phyloP scores from a whole-genome alignment of 176 grass and related monocot species.

The Eleusine coracana region DNA sequence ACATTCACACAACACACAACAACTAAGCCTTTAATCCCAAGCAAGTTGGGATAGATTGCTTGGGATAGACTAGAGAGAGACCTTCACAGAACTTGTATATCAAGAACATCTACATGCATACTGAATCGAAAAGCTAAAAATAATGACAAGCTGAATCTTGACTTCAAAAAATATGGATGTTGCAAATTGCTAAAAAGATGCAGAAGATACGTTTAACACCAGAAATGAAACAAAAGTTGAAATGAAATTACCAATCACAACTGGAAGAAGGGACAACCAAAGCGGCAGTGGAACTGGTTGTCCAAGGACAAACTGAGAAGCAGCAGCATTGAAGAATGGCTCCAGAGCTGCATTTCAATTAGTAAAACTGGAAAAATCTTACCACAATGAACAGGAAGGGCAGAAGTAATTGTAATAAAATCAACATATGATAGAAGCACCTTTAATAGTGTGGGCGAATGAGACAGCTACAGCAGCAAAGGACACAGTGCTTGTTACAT shows the following conservation, averaged over 20 bases:
- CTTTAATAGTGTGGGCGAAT: slow-evolving; percentile 92
- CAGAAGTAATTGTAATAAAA: slow-evolving; percentile 18
- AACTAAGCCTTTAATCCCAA: no score
- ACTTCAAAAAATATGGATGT: slow-evolving; percentile 18
- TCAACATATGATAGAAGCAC: slow-evolving; percentile 42
- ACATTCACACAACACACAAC: not conserved
- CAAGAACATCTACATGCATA: slow-evolving; percentile 10
- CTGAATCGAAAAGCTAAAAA: not conserved
- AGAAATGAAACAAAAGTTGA: slow-evolving; percentile 29
- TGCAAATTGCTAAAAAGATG: slow-evolving; percentile 9
- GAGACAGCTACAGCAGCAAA: slow-evolving; percentile 95
- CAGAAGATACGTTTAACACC: not conserved
- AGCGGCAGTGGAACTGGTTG: slow-evolving; percentile 69
- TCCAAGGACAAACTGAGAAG: slow-evolving; percentile 94
- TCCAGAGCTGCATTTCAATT: slow-evolving; percentile 72
- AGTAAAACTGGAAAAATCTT: slow-evolving; percentile 16
- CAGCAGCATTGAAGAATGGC: slow-evolving; percentile 89
- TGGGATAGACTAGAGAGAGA: not conserved
- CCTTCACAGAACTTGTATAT: not conserved
- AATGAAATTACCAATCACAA: slow-evolving; percentile 76
- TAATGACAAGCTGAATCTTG: slow-evolving; percentile 8
- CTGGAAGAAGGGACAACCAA: slow-evolving; percentile 89
- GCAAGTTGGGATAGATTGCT: no score
- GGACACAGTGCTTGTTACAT: slow-evolving; percentile 95
- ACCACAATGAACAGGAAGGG: slow-evolving; percentile 18